Evolutionary conservation across 1,284 basidiomycete genomes (phyloP).

Genomic region (Phylloboletellus chloephorus): DNA sequence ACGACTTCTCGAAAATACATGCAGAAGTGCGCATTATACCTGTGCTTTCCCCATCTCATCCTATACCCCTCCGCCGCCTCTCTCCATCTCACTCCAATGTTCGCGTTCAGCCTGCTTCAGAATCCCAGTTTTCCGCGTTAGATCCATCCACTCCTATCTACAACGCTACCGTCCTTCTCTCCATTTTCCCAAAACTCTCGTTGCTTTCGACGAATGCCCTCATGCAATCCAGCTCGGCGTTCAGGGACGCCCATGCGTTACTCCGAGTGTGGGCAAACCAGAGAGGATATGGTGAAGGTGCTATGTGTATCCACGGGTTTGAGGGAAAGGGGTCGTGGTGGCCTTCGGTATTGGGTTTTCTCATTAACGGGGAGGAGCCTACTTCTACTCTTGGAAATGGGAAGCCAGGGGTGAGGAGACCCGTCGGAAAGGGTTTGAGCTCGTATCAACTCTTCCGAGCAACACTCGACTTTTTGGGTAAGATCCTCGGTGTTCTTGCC

Average conservation of each 20-base stretch:
- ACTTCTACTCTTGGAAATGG: constrained; percentile 19
- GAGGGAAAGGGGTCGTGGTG: constrained; percentile 68
- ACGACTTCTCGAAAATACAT: constrained; percentile 66
- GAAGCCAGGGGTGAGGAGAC: constrained; percentile 44
- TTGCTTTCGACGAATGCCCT: constrained; percentile 68
- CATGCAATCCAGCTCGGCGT: constrained; percentile 58
- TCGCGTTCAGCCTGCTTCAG: constrained; percentile 36
- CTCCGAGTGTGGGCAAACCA: constrained; percentile 90
- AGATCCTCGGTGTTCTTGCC: constrained; percentile 17
- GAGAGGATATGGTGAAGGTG: constrained; percentile 66
- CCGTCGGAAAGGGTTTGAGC: constrained; percentile 69
- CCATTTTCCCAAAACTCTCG: constrained; percentile 60
- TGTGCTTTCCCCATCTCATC: constrained; percentile 50
- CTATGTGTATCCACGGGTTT: constrained; percentile 61
- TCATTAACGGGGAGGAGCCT: constrained; percentile 67
- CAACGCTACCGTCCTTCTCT: constrained; percentile 70
- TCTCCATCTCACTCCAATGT: constrained; percentile 75
- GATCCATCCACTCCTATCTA: constrained; percentile 66
- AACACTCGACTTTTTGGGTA: constrained; percentile 73
- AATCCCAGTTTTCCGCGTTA: constrained; percentile 3
- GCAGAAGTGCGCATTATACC: constrained; percentile 74
- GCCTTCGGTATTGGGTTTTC: constrained; percentile 61
- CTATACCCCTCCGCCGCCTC: constrained; percentile 63
- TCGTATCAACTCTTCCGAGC: constrained; percentile 86
- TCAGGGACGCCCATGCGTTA: constrained; percentile 72